Evolutionary conservation across 2,329 filamentous ascomycete species (phyloP), one percentile per base, ranked within the genome.

Genomic region (Colletotrichum navitas): DNA sequence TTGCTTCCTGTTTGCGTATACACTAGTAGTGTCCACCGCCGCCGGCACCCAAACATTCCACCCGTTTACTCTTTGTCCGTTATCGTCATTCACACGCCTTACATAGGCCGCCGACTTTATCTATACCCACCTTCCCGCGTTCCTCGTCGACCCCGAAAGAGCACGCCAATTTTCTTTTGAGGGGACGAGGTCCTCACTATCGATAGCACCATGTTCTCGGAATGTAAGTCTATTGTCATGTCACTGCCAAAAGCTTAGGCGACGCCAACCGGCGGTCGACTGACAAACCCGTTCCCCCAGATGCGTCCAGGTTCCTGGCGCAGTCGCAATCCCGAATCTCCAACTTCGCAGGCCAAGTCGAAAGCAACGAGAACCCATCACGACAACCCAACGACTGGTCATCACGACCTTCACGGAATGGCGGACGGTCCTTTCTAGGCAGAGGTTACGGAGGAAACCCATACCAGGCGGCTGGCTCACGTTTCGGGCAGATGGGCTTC

Each of bases 231-330:
- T 63, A 73, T 66, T 52, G 21, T 56, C 32, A 59, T 49, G 62
- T 45, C 55, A 39, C 55, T 52, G n/a, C 39, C 75, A 78, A 64
- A 79, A 71, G 8, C 58, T 56, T 43, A 64, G 21, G 49, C 26
- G 29, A 39, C 49, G 14, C 18, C 45, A 24, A 47, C 39, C 51
- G 24, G 55, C 69, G 66, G 39, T 59, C 43, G 70, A 66, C 66
- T 59, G 49, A 56, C 76, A 78, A 65, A 79, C 73, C 11, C 59
- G 58, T 43, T 64, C 60, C 64, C 64, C 65, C 79, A 98, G 96
- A 98, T 91, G 96, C 96, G 78, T 98, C 95, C 76, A 92, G 92
- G 77, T 99, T 99, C 81, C 90, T 99, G 77, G 94, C 95, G 73
- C 96, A 98, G 89, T 98, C 95, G 76, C 95, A 97, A 86, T 97